Evolutionary conservation across 306 rosid species (phyloP).

Genomic region (Prunus mume): DNA sequence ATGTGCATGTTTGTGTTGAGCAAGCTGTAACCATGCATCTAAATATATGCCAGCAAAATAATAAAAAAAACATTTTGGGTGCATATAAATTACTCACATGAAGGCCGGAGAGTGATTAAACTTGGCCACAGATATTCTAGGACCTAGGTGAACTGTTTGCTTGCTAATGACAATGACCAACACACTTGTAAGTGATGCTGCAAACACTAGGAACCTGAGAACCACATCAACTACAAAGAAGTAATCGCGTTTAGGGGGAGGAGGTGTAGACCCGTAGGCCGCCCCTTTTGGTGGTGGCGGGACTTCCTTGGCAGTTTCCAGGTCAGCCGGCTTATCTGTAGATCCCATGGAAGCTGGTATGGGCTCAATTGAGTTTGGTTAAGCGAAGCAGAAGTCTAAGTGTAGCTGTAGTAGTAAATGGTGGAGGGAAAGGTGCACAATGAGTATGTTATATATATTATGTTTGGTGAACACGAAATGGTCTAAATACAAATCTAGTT

Average conservation of each 20-base stretch:
- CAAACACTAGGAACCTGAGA: slow-evolving; percentile 66
- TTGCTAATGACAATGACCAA: slow-evolving; percentile 66
- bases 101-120: slow-evolving; percentile 76
- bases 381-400: neutral
- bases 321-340: slow-evolving; percentile 44
- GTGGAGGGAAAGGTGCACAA: neutral
- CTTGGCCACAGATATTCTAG: slow-evolving; percentile 34
- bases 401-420: slow-evolving; percentile 1
- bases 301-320: slow-evolving; percentile 38
- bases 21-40: neutral
- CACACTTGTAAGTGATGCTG: slow-evolving; percentile 55
- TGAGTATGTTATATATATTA: neutral
- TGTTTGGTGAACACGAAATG: neutral
- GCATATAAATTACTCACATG: slow-evolving; percentile 44
- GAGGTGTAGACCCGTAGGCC: neutral
- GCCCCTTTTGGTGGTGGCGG: slow-evolving; percentile 15
- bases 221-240: slow-evolving; percentile 32
- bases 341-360: slow-evolving; percentile 49
- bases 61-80: neutral
- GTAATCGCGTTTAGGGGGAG: slow-evolving; percentile 13
- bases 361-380: neutral
- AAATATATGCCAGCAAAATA: neutral
- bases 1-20: neutral
- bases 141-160: slow-evolving; percentile 35
- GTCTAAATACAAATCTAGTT: slow-evolving; percentile 13